Evolutionary conservation across 495 filamentous ascomycete genomes (phyloP), one percentile per base, ranked within the genome.

Genomic region (Aspergillus baeticus): DNA sequence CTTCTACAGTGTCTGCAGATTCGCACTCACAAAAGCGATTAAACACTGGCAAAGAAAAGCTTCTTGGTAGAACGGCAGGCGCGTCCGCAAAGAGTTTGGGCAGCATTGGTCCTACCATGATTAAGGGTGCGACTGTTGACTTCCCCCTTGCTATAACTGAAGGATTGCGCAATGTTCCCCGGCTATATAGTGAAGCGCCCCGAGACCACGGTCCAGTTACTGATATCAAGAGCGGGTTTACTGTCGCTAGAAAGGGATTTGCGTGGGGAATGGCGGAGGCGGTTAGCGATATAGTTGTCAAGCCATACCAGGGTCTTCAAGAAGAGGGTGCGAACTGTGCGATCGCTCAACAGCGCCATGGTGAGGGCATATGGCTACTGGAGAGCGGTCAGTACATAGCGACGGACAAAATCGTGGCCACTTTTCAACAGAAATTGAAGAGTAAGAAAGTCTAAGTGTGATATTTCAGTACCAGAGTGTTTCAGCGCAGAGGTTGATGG

Each of bases 131-230:
- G 18, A 23, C 69, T 10, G 84, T 92, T 58, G 86, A 92, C 60
- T 74, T 94, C 18, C 79, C 81, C 4, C 71, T 91, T 0, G 88
- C 90, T 0, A 63, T 91, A 2, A 84, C 87, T 5, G 88, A 92
- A 63, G 90, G 91, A 1, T 88, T 92, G 57, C 88, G 93, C 64
- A 91, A 91, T 58, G 87, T 89, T 0, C 91, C 91, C 1, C 81
- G 88, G 1, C 75, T 95, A 0, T 90, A 91, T 60, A 87, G 89
- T 2, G 85, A 84, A 54, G 73, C 74, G 48, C 81, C 77, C 23
- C 57, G 56, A 20, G 61, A 70, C 22, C 64, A 72, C 18, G 63
- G 62, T 10, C 46, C 63, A 5, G 63, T 77, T 13, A 51, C 45
- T 0, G 74, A 73, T 41, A 73, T 64, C 61, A 69, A 68, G 49